Evolutionary conservation across 805 yeast species (phyloP), one percentile per base, ranked within the genome.

Genomic region (Wickerhamomyces hampshirensis): DNA sequence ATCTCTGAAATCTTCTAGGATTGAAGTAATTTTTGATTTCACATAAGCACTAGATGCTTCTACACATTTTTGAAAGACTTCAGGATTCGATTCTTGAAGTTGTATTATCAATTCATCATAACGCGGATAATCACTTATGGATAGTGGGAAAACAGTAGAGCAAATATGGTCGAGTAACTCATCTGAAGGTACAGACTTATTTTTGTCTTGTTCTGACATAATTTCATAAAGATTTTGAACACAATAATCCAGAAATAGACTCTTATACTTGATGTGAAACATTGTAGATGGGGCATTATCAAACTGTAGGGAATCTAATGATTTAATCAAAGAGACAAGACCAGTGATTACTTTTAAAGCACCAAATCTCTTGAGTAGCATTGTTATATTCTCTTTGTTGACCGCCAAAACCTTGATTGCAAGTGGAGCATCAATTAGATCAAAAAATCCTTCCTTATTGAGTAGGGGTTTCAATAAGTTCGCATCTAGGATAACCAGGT

Each of bases 351-450:
- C 31, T 11, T 18, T 33, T 2, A 31, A 23, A 1, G 18, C 23
- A 3, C 44, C 41, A 23, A 46, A 44, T 16, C 39, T 47, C 1
- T 34, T 24, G 1, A 47, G 15, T 5, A 62, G 21, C 8, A 47
- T 39, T 3, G 35, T 41, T 4, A 50, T 15, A 10, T 46, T 52
- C 6, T 40, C 39, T 34, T 57, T 53, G 39, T 51, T 59, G 2
- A 63, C 51, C 0, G 68, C 57, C 18, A 55, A 51, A 6, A 57
- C 42, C 38, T 63, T 63, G 24, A 66, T 38, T 1, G 56, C 36
- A 17, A 51, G 40, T 3, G 40, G 37, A 5, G 55, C 24, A 2
- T 63, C 62, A 9, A 62, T 26, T 7, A 53, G 33, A 10, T 46
- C 48, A 28, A 50, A 54, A 43, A 64, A 64, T 3, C 23, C 23